Percentiles rank a stretch among this genome's conserved stretches.
These are phyloP conservation scores for Alternaria panax DNA, from an alignment of 2,329 filamentous ascomycete genomes.

Conservation along the genomic window DNA sequence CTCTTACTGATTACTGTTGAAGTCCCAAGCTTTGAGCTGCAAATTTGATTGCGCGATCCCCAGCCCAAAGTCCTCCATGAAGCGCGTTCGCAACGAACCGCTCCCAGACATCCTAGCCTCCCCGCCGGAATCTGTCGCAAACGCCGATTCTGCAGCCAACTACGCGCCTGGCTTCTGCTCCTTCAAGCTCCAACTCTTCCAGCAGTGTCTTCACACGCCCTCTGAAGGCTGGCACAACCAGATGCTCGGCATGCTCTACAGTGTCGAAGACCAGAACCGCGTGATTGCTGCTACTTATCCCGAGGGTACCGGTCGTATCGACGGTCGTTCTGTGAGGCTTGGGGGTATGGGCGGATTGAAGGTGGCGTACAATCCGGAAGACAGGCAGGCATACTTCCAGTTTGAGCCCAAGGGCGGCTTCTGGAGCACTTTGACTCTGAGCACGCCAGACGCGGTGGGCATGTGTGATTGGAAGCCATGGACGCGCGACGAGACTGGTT, in stretches of 20 bases:
- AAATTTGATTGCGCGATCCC: neutral
- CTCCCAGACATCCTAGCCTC: neutral
- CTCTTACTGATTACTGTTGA: neutral
- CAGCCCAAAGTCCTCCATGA: neutral
- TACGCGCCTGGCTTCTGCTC: conserved; percentile 4
- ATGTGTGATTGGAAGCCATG: neutral
- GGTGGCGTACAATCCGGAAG: neutral
- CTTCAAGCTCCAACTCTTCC: conserved; percentile 10
- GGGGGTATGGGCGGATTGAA: conserved; percentile 1
- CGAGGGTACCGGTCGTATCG: conserved; percentile 5
- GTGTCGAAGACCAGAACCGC: conserved; percentile 5
- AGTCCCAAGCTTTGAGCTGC: conserved; percentile 1
- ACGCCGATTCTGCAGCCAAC: neutral
- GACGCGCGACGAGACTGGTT: neutral
- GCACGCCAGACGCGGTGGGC: neutral
- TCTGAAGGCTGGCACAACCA: conserved; percentile 5
- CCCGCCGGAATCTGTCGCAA: neutral
- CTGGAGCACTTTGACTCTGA: neutral
- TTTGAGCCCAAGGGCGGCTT: conserved; percentile 4
- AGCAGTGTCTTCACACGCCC: conserved; percentile 10
- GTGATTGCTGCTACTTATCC: neutral
- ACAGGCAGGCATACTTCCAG: conserved; percentile 1
- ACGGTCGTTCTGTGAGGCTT: neutral
- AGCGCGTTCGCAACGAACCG: neutral
- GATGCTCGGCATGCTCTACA: conserved; percentile 9